phyloP scores from a whole-genome alignment of 2,329 filamentous ascomycete genomes.

The Rachicladosporium sp. region DNA sequence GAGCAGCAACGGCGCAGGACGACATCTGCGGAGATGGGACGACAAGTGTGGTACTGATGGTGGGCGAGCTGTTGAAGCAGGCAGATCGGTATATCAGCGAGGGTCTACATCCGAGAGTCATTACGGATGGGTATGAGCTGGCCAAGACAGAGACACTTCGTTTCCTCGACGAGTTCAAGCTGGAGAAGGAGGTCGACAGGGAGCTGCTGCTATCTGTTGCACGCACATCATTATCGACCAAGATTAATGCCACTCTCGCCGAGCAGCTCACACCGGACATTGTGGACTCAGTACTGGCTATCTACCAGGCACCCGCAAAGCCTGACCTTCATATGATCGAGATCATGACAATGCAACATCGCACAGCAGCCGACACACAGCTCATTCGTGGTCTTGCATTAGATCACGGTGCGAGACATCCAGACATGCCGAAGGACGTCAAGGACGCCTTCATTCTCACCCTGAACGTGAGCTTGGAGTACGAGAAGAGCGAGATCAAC shows the following conservation, averaged over 20 bases:
- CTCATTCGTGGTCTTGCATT: slow-evolving; percentile 85
- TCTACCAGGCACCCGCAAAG: slow-evolving; percentile 79
- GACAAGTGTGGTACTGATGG: slow-evolving; percentile 86
- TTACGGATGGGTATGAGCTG: slow-evolving; percentile 95
- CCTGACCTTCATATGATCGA: slow-evolving; percentile 98
- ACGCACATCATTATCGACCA: slow-evolving; percentile 86
- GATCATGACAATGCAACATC: slow-evolving; percentile 99
- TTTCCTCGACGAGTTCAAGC: slow-evolving; percentile 91
- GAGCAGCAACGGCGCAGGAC: slow-evolving; percentile 90
- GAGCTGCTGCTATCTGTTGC: slow-evolving; percentile 90
- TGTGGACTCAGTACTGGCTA: slow-evolving; percentile 89
- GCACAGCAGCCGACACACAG: slow-evolving; percentile 88
- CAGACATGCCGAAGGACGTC: slow-evolving; percentile 93
- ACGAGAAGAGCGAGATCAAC: slow-evolving; percentile 99
- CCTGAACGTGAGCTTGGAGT: slow-evolving; percentile 92
- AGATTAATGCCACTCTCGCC: slow-evolving; percentile 80
- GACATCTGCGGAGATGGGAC: slow-evolving; percentile 98
- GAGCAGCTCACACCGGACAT: slow-evolving; percentile 88
- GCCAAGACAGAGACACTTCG: slow-evolving; percentile 87
- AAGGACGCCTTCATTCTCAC: slow-evolving; percentile 94
- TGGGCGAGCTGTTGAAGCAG: slow-evolving; percentile 95
- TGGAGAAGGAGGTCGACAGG: slow-evolving; percentile 75
- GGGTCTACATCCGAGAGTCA: slow-evolving; percentile 90
- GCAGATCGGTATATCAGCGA: slow-evolving; percentile 92
- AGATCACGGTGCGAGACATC: slow-evolving; percentile 91